Evolutionary conservation across 352 stramenopile species (phyloP), one percentile per base, ranked within the genome.

Genomic region (Globisporangium echinulatum): DNA sequence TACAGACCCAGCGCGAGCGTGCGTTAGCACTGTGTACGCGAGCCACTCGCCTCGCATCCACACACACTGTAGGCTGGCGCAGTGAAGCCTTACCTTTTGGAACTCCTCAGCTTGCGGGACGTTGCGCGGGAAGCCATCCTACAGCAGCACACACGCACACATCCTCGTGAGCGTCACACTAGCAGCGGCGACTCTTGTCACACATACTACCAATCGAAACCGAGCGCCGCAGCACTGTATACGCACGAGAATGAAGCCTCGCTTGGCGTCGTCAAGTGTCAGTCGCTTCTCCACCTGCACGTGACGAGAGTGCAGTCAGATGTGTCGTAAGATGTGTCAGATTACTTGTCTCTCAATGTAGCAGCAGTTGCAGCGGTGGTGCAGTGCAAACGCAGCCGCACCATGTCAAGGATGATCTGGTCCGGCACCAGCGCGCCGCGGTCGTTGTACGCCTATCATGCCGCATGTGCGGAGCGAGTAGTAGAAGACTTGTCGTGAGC

Each of bases 351-450:
- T 33, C 25, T 33, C 25, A 3, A 3, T 33, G 25, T 1, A 39
- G 42, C 53, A 55, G 47, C 36, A 14, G 7, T 62, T 3, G 13
- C 19, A 63, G 36, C 58, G 2, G 37, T 13, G 13, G 3, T 36
- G 14, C 40, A n/a, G 47, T 33, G 25, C 25, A 33, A 33, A 49
- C 15, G 15, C 40, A 8, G n/a, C 9, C 25, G 42, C 51, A 89
- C 78, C 86, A 97, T 96, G 54, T 91, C 84, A 17, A 95, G 62
- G 61, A 97, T 93, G 61, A 97, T 92, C 61, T 87, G 70, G 68
- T 97, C 88, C 4, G 88, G 88, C 43, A 96, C 87, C 3, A 97
- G 71, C 10, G 77, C 76, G 4, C 88, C 88, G 47, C 79, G 77
- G 64, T 92, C 79, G 59, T 85, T 94, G 81, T 87, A 96, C 50